These are phyloP conservation scores for Trifolium subterraneum DNA, from an alignment of 306 rosid genomes.

Conservation along the genomic window DNA sequence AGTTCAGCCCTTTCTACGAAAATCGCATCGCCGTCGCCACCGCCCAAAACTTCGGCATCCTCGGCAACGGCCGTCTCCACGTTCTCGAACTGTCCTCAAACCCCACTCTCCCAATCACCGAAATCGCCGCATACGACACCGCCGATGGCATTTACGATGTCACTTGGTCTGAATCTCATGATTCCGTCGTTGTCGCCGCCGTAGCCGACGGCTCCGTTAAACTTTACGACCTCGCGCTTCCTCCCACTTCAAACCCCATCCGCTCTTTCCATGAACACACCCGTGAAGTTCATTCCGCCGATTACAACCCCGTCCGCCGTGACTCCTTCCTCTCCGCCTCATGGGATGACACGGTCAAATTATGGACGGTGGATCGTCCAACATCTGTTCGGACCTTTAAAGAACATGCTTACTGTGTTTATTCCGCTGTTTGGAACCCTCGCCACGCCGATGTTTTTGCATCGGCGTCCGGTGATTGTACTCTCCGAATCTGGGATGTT, in stretches of 20 bases:
- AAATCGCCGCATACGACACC: slow-evolving; percentile 75
- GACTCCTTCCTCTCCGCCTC: slow-evolving; percentile 90
- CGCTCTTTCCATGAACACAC: slow-evolving; percentile 93
- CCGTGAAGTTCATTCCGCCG: slow-evolving; percentile 82
- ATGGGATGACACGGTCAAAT: slow-evolving; percentile 89
- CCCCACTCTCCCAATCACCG: slow-evolving; percentile 58
- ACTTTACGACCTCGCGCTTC: slow-evolving; percentile 81
- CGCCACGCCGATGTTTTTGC: slow-evolving; percentile 93
- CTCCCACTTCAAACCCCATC: slow-evolving; percentile 76
- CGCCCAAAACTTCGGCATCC: slow-evolving; percentile 93
- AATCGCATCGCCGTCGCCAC: slow-evolving; percentile 94
- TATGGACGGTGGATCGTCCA: slow-evolving; percentile 89
- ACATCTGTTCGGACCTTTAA: slow-evolving; percentile 81
- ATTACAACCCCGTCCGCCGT: slow-evolving; percentile 92
- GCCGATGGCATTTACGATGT: slow-evolving; percentile 93
- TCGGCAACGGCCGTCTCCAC: slow-evolving; percentile 94
- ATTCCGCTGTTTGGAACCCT: slow-evolving; percentile 90
- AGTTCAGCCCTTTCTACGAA: slow-evolving; percentile 96
- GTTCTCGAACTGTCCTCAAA: slow-evolving; percentile 69
- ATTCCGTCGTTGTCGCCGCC: slow-evolving; percentile 83
- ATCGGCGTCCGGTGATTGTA: slow-evolving; percentile 94
- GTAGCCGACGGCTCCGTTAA: slow-evolving; percentile 93
- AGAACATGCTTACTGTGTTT: slow-evolving; percentile 93
- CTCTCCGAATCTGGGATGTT: slow-evolving; percentile 88
- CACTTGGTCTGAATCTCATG: slow-evolving; percentile 95